Percentiles rank a stretch among this genome's conserved stretches.
phyloP scores from a whole-genome alignment of 257 asterid species.

The Rubia yunnanensis region DNA sequence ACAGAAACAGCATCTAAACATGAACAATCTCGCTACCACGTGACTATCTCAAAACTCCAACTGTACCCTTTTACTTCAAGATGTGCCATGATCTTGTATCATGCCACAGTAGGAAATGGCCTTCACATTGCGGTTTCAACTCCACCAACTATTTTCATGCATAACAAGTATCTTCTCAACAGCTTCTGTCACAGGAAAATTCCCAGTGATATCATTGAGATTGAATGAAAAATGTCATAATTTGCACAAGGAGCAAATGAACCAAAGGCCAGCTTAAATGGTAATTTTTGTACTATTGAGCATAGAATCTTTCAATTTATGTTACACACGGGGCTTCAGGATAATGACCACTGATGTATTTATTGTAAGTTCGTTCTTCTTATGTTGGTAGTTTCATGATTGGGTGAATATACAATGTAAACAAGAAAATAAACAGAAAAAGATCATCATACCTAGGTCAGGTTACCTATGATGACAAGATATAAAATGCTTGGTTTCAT shows the following conservation, averaged over 20 bases:
- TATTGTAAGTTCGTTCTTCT: not conserved
- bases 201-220: no score
- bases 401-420: not conserved
- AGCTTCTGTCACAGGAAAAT: no score
- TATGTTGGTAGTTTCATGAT: not conserved
- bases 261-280: not conserved
- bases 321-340: not conserved
- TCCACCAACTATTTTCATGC: no score
- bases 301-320: not conserved
- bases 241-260: not conserved
- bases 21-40: no score
- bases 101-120: no score
- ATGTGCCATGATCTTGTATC: no score
- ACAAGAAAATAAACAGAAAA: not conserved
- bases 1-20: no score
- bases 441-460: not conserved
- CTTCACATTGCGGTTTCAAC: no score
- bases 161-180: no score
- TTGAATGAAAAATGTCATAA: not conserved
- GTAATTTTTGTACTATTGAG: not conserved
- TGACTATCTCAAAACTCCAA: no score
- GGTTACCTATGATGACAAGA: not conserved
- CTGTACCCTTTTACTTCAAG: no score
- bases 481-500: not conserved
- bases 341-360: not conserved